Evolutionary conservation across 768 basidiomycete species (phyloP).

Genomic region (Tylopilus felleus): DNA sequence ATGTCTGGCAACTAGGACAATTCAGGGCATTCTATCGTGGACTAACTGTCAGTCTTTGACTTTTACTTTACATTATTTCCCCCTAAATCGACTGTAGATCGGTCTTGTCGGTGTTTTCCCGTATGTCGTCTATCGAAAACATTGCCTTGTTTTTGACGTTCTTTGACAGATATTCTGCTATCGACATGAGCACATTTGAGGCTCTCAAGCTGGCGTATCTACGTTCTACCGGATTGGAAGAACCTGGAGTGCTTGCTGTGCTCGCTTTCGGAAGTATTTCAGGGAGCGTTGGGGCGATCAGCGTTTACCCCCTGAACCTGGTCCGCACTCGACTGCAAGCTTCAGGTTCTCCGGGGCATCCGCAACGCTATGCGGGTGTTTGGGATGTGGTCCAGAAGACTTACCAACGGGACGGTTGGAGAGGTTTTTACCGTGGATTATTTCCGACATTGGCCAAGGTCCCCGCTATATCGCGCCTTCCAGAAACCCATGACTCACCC

Average conservation of each 20-base stretch:
- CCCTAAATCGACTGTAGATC: conserved; percentile 50
- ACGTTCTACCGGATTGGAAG: conserved; percentile 80
- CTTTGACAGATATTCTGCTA: conserved; percentile 72
- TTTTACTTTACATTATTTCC: conserved; percentile 7
- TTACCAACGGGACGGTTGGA: conserved; percentile 82
- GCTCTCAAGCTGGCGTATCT: conserved; percentile 90
- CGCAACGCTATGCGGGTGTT: conserved; percentile 85
- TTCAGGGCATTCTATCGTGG: conserved; percentile 88
- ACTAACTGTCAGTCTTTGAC: conserved; percentile 62
- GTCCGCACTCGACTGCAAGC: conserved; percentile 95
- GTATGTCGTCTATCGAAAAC: conserved; percentile 38
- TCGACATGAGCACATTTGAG: conserved; percentile 98
- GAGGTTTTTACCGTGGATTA: conserved; percentile 91
- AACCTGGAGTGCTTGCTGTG: conserved; percentile 83
- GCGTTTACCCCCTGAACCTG: conserved; percentile 89
- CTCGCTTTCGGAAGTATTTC: conserved; percentile 91
- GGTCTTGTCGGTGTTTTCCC: conserved; percentile 97
- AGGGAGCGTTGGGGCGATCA: conserved; percentile 90
- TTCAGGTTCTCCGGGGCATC: conserved; percentile 93
- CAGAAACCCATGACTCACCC: conserved; percentile 1
- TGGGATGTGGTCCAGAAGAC: conserved; percentile 81
- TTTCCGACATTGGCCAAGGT: conserved; percentile 93
- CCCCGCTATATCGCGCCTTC: conserved; percentile 3
- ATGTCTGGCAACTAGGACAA: conserved; percentile 78
- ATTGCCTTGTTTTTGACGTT: conserved; percentile 2